These are phyloP conservation scores for Cyamopsis tetragonoloba DNA, from an alignment of 306 rosid genomes.

Conservation along the genomic window DNA sequence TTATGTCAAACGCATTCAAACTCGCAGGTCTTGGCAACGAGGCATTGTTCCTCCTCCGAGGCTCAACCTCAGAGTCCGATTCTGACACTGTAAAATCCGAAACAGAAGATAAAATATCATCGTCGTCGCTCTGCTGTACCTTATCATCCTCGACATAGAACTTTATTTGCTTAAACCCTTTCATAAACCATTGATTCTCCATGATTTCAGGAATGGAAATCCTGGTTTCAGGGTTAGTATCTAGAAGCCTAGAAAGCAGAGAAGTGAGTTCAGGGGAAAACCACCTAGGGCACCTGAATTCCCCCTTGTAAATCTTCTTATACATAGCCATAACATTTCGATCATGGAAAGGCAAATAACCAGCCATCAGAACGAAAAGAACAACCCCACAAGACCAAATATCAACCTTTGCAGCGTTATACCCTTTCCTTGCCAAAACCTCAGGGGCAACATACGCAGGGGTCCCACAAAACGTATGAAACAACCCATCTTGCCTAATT, in stretches of 20 bases:
- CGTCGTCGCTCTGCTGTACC: neutral
- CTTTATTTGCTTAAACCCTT: constrained; percentile 42
- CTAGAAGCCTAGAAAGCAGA: constrained; percentile 39
- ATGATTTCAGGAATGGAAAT: constrained; percentile 48
- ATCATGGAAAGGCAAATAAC: constrained; percentile 48
- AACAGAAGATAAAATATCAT: too few species aligned
- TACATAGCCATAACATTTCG: constrained; percentile 43
- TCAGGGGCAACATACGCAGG: constrained; percentile 69
- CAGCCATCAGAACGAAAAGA: constrained; percentile 49
- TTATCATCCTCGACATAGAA: constrained; percentile 48
- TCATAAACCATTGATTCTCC: constrained; percentile 47
- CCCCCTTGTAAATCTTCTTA: constrained; percentile 52
- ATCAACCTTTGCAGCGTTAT: constrained; percentile 51
- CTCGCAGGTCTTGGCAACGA: constrained; percentile 49
- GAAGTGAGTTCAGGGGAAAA: constrained; percentile 33
- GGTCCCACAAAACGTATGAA: constrained; percentile 66
- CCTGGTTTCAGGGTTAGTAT: constrained; percentile 40
- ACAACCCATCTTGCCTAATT: constrained; percentile 51
- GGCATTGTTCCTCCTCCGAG: neutral
- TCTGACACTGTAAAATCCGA: constrained; percentile 7
- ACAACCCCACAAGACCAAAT: constrained; percentile 63
- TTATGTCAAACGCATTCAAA: constrained; percentile 60
- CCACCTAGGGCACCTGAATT: constrained; percentile 52
- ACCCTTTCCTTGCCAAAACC: constrained; percentile 46
- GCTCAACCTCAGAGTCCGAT: constrained; percentile 31